These are phyloP conservation scores for Zygnema cylindricum DNA, from an alignment of 139 green algal genomes.

Conservation along the genomic window DNA sequence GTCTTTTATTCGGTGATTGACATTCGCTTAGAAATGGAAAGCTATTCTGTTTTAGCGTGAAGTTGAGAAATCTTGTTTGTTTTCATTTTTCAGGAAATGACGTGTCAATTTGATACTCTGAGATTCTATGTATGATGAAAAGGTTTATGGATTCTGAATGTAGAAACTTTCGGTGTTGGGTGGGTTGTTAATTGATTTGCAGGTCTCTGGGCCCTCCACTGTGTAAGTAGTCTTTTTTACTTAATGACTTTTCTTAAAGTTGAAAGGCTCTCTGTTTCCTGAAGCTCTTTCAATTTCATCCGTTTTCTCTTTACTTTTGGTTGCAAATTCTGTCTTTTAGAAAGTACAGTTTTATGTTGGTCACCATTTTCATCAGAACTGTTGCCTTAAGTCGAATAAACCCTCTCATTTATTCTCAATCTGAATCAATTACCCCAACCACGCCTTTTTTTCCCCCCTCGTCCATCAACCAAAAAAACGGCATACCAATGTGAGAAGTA, in stretches of 20 bases:
- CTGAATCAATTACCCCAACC: neutral
- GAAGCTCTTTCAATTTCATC: neutral
- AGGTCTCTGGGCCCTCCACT: conserved; percentile 8
- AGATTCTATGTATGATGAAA: too few relatives aligned
- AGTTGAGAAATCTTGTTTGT: too few relatives aligned
- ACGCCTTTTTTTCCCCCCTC: neutral
- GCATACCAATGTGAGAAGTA: too few relatives aligned
- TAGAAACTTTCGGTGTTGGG: neutral
- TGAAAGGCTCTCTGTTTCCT: too few relatives aligned
- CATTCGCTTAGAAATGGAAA: too few relatives aligned
- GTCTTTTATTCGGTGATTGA: too few relatives aligned
- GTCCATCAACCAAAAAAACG: too few relatives aligned
- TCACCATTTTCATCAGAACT: neutral
- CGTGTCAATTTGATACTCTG: too few relatives aligned
- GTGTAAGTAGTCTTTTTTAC: neutral
- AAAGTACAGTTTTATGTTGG: too few relatives aligned
- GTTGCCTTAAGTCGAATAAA: neutral
- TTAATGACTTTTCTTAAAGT: neutral
- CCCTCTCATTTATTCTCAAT: neutral
- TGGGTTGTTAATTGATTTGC: neutral
- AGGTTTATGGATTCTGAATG: neutral
- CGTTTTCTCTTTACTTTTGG: neutral
- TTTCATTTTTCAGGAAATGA: too few relatives aligned
- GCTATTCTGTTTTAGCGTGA: too few relatives aligned
- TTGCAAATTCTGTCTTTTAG: too few relatives aligned